A percentile compares a stretch with the other conserved stretches of the same genome.
These are phyloP conservation scores for Jatropha curcas DNA, from an alignment of 345 rosid genomes.

Conservation along the genomic window DNA sequence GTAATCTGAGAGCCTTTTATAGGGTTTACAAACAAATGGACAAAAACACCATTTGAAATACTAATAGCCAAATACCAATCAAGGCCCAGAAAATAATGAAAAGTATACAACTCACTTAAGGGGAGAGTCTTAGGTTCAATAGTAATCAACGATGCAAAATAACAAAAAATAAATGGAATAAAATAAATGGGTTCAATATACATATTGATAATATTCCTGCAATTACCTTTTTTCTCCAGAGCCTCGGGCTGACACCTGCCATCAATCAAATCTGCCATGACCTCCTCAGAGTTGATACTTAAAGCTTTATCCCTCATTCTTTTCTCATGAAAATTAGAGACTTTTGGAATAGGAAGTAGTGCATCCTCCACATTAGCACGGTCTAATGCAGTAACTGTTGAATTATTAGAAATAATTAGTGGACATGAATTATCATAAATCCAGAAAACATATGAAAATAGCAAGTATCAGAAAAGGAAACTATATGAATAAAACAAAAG, in stretches of 20 bases:
- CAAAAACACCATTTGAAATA: not conserved
- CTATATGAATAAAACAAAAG: not conserved
- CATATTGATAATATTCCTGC: not conserved
- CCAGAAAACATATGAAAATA: not conserved
- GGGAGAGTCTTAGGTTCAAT: not conserved
- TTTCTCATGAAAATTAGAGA: slow-evolving; percentile 46
- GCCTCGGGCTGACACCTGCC: slow-evolving; percentile 37
- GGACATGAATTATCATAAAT: slow-evolving; percentile 4
- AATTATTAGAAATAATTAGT: slow-evolving; percentile 36
- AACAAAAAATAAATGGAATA: not conserved
- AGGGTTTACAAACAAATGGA: not conserved
- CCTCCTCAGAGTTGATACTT: slow-evolving; percentile 35
- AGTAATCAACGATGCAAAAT: not conserved
- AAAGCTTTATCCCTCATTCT: slow-evolving; percentile 34
- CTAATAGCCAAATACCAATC: not conserved
- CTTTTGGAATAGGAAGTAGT: slow-evolving; percentile 59
- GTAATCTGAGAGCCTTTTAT: not conserved
- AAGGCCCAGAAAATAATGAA: not conserved
- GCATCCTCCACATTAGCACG: slow-evolving; percentile 93
- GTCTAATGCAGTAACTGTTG: slow-evolving; percentile 79
- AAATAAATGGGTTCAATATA: not conserved
- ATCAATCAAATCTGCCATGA: slow-evolving; percentile 48
- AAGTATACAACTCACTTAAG: not conserved
- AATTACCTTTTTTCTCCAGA: slow-evolving; percentile 44
- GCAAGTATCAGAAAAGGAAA: not conserved